Conservation (phyloP, 2,329 filamentous ascomycete genomes). For the Sporothrix brunneoviolacea region DNA sequence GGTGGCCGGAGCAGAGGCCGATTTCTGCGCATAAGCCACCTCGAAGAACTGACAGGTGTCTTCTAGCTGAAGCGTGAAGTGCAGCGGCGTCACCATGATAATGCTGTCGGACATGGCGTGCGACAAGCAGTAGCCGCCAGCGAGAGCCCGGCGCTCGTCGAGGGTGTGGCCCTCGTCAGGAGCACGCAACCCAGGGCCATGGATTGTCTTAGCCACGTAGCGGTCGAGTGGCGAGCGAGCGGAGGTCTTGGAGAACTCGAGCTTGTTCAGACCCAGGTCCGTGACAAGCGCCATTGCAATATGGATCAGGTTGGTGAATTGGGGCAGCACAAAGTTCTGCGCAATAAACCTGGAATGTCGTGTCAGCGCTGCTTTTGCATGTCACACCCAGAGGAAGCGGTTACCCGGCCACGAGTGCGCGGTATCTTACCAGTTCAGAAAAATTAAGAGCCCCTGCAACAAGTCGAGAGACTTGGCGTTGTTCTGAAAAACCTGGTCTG, state of each 20-base stretch:
- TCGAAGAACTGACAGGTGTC: conserved; percentile 18
- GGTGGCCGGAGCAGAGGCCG: background rate
- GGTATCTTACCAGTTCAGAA: conserved; percentile 17
- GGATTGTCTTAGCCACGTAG: conserved; percentile 12
- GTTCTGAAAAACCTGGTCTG: conserved; percentile 18
- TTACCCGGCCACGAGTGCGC: no score
- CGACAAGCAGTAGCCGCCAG: conserved; percentile 37
- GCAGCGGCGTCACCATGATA: conserved; percentile 33
- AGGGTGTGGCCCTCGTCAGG: conserved; percentile 16
- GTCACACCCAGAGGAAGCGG: no score
- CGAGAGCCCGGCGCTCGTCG: conserved; percentile 38
- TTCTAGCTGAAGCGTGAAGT: conserved; percentile 30
- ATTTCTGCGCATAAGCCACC: background rate
- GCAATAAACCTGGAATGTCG: conserved; percentile 12
- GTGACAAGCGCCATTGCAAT: conserved; percentile 19
- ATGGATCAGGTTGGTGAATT: conserved; percentile 19
- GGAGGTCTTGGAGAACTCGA: conserved; percentile 11
- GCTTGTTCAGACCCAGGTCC: conserved; percentile 21
- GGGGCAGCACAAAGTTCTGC: conserved; percentile 17
- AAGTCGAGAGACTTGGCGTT: conserved; percentile 16
- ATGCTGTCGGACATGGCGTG: conserved; percentile 21
- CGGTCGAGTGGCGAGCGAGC: conserved; percentile 15
- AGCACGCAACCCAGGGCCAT: conserved; percentile 9
- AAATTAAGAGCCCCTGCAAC: conserved; percentile 19
- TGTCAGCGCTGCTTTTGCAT: background rate